phyloP scores from a whole-genome alignment of 2,329 filamentous ascomycete species.

The Colletotrichum sp. region DNA sequence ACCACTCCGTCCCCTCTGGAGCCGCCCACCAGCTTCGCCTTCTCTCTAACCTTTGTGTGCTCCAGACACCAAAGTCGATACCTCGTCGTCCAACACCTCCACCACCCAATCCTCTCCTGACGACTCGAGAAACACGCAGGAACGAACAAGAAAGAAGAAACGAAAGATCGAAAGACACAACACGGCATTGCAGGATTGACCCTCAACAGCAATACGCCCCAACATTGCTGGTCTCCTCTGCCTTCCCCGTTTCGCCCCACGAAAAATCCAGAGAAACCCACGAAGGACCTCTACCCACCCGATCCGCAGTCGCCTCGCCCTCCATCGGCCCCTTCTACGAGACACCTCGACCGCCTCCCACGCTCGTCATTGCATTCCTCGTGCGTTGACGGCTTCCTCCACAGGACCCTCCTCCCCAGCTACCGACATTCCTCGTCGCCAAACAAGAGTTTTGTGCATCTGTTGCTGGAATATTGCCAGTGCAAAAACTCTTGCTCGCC shows the following conservation, averaged over 20 bases:
- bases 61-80: constrained; percentile 19
- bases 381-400: constrained; percentile 17
- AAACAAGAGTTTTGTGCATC: constrained; percentile 15
- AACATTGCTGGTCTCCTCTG: constrained; percentile 10
- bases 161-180: neutral
- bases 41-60: constrained; percentile 18
- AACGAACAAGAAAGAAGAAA: neutral
- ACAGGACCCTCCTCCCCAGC: constrained; percentile 19
- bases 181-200: constrained; percentile 16
- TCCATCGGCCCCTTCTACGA: neutral
- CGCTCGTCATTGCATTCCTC: constrained; percentile 20
- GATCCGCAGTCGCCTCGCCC: neutral
- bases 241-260: neutral
- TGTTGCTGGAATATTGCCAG: constrained; percentile 26
- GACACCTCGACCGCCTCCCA: neutral
- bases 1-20: constrained; percentile 22
- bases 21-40: constrained; percentile 7
- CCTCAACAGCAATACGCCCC: neutral
- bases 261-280: constrained; percentile 7
- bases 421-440: constrained; percentile 17
- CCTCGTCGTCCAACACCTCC: neutral
- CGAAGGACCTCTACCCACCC: neutral
- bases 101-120: neutral
- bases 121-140: constrained; percentile 1
- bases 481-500: constrained; percentile 19